phyloP scores from a whole-genome alignment of 2,329 filamentous ascomycete species.

The Talaromyces sp. region DNA sequence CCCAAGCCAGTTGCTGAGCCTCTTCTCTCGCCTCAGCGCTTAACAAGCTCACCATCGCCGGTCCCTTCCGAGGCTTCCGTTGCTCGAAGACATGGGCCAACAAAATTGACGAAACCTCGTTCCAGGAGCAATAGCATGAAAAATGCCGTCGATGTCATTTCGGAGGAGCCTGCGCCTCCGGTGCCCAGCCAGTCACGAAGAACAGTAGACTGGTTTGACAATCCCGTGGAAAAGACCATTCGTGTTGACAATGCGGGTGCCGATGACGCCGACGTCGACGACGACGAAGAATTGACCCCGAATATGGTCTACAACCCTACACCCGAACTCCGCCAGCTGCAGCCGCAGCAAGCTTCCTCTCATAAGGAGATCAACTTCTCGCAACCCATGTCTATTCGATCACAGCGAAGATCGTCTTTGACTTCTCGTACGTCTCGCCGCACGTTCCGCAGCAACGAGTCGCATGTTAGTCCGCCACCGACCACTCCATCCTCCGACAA shows the following conservation, averaged over 20 bases:
- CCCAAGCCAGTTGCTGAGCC: constrained; percentile 26
- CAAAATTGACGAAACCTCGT: constrained; percentile 24
- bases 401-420: constrained; percentile 1
- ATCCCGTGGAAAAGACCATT: constrained; percentile 24
- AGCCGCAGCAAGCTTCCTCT: neutral
- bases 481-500: constrained; percentile 11
- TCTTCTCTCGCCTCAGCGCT: constrained; percentile 36
- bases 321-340: neutral
- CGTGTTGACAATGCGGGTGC: constrained; percentile 14
- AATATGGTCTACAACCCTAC: neutral
- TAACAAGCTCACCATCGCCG: constrained; percentile 35
- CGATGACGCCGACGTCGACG: neutral
- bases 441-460: constrained; percentile 20
- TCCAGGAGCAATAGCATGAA: constrained; percentile 8
- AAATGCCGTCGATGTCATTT: constrained; percentile 1
- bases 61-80: constrained; percentile 31
- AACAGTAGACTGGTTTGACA: constrained; percentile 28
- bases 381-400: neutral
- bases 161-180: constrained; percentile 1
- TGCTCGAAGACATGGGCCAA: constrained; percentile 18
- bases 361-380: neutral
- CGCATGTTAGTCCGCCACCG: constrained; percentile 19
- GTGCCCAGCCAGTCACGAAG: constrained; percentile 3
- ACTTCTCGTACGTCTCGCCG: constrained; percentile 14
- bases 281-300: constrained; percentile 11